These are phyloP conservation scores for Boletus coccyginus DNA, from an alignment of 768 basidiomycete genomes.

Conservation along the genomic window DNA sequence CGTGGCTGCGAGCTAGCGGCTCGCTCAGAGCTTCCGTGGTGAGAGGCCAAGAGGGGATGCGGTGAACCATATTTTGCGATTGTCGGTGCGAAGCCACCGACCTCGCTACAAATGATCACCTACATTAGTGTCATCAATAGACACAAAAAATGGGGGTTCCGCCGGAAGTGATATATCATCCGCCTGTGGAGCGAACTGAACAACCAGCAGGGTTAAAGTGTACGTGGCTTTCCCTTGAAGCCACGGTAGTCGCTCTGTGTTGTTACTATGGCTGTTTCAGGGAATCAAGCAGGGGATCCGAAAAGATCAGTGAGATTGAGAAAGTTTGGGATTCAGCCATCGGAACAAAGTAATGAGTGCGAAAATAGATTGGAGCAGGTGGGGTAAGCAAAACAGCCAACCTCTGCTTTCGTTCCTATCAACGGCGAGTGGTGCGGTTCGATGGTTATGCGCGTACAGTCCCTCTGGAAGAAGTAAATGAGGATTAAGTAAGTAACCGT, in stretches of 20 bases:
- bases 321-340: not conserved
- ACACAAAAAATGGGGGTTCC: not conserved
- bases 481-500: too few species aligned
- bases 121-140: not conserved
- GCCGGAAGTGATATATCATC: not conserved
- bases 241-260: not conserved
- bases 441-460: not conserved
- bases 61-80: not conserved
- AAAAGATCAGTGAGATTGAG: not conserved
- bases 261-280: not conserved
- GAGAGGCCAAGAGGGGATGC: not conserved
- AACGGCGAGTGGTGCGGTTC: not conserved
- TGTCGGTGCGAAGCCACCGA: not conserved
- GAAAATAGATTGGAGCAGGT: too few species aligned
- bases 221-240: not conserved
- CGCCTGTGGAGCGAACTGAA: not conserved
- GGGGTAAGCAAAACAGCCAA: not conserved
- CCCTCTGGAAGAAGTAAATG: not conserved
- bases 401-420: not conserved
- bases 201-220: not conserved
- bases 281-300: not conserved
- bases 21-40: not conserved
- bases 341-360: not conserved
- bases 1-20: not conserved
- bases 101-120: not conserved